Evolutionary conservation across 23 red algal species (phyloP), one percentile per base, ranked within the genome.

Genomic region (Gracilaria domingensis): DNA sequence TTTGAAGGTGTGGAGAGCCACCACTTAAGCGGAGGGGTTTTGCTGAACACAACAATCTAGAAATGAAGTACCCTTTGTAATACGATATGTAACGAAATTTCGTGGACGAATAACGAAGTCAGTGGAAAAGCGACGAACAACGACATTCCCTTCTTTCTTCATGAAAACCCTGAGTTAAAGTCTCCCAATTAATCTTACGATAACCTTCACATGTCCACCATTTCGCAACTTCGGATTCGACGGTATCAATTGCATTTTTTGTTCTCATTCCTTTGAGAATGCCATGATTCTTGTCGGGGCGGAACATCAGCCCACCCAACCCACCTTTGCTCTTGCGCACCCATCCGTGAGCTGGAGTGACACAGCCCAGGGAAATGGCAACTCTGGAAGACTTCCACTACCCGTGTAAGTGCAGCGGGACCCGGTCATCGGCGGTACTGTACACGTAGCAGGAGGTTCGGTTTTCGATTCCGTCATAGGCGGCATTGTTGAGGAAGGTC

Each of bases 301-400:
- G 53, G 49, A 54, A 86, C 21, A 86, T 48, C 0, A 86, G 7
- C 0, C 82, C 82, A 33, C 4, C 55, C 64, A 86, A 55, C 26
- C 82, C 82, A 55, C 2, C 37, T 21, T 64, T 36, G 38, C 12
- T 62, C 65, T 62, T 65, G 25, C 16, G 37, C 0, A 45, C 59
- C 82, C 82, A 86, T 70, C 82, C 82, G 50, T 72, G 64, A 23
- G 21, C 39, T 28, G 82, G 82, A 17, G 82, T 20, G 47, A 86
- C 61, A 30, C 64, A 54, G 11, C 64, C 82, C 17, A 82, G 79
- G 8, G 53, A 38, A 13, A 82, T 82, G 21, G 58, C 47, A 28
- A 82, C 79, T 24, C 8, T 39, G 53, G n/a, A n/a, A n/a, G n/a
- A n/a, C n/a, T n/a, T n/a, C 64, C 79, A 34, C 45, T 53, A 18